These are phyloP conservation scores for Jatropha multifida DNA, from an alignment of 441 rosid species.

Conservation along the genomic window DNA sequence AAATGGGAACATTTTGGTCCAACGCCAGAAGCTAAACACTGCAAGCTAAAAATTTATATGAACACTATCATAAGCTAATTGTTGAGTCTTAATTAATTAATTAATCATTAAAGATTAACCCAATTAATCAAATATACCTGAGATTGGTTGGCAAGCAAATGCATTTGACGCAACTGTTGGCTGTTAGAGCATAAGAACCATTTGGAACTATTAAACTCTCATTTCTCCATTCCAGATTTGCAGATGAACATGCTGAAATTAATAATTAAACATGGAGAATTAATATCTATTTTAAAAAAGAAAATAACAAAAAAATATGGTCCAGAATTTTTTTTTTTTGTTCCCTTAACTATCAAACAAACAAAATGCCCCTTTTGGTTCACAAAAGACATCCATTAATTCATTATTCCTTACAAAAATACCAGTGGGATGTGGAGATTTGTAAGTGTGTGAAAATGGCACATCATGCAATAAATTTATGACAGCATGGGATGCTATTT, in stretches of 20 bases:
- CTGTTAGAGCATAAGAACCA: slow-evolving; percentile 30
- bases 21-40: slow-evolving; percentile 21
- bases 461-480: too few relatives aligned
- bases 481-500: too few relatives aligned
- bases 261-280: not conserved
- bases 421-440: too few relatives aligned
- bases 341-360: too few relatives aligned
- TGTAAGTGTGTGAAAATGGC: too few relatives aligned
- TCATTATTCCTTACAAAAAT: too few relatives aligned
- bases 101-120: not conserved
- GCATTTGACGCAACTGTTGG: slow-evolving; percentile 29
- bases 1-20: slow-evolving; percentile 13
- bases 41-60: slow-evolving; percentile 18
- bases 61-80: not conserved
- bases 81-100: not conserved
- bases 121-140: slow-evolving; percentile 18
- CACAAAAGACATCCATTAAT: too few relatives aligned
- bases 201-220: slow-evolving; percentile 29
- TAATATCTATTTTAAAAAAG: not conserved
- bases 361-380: too few relatives aligned
- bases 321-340: too few relatives aligned
- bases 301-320: not conserved
- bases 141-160: slow-evolving; percentile 19
- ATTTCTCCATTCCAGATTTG: slow-evolving; percentile 26
- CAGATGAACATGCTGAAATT: slow-evolving; percentile 29